Evolutionary conservation across 352 stramenopile species (phyloP), one percentile per base, ranked within the genome.

Genomic region (Globisporangium emineosum): DNA sequence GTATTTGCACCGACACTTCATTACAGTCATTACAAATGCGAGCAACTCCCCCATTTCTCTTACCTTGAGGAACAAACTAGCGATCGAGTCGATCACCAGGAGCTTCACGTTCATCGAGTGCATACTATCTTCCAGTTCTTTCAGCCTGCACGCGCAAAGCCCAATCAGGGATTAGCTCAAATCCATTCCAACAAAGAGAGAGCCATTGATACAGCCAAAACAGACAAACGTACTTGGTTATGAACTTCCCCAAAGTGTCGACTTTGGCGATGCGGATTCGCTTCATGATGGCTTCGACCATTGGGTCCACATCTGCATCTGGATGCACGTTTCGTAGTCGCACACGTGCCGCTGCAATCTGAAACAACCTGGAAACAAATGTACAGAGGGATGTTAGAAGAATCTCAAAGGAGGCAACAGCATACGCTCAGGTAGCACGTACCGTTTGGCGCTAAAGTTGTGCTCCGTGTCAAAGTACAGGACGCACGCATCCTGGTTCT

Each of bases 371-470:
- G 45, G 5, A 17, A 19, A 45, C 5, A n/a, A n/a, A n/a, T n/a
- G n/a, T n/a, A n/a, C n/a, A n/a, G n/a, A n/a, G n/a, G n/a, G n/a
- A n/a, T n/a, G n/a, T n/a, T n/a, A n/a, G n/a, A n/a, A n/a, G n/a
- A n/a, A n/a, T n/a, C n/a, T n/a, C n/a, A n/a, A n/a, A n/a, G 17
- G 15, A 23, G 9, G 5, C 6, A 45, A 45, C 40, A 47, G 17
- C 17, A 23, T 8, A 8, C 10, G 40, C 40, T 12, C 40, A 21
- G 5, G 9, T 10, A 47, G 33, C 7, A 5, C 67, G 5, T 52
- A 87, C 81, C 83, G 75, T 63, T 87, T 90, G 29, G 79, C 79
- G 53, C 80, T 91, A 42, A 93, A 90, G 57, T 88, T 89, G 53
- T 83, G 77, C 49, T 90, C 83, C 4, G 73, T 77, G 51, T 94